Conservation (phyloP, 441 rosid genomes). For the Theobroma grandiflorum region DNA sequence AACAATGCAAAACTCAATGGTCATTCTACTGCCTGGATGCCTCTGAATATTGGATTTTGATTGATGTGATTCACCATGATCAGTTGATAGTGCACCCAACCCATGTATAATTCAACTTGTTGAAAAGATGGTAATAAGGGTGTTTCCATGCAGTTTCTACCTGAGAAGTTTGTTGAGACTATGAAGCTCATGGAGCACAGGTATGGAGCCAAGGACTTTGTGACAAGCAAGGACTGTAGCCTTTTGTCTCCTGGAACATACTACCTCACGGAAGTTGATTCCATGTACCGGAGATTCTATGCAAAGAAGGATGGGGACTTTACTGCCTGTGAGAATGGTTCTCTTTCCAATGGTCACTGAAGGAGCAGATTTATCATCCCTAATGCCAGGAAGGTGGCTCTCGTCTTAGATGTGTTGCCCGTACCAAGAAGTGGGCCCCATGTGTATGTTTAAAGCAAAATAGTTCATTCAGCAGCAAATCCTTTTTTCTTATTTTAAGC, state of each 20-base stretch:
- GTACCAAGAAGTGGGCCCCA: conserved; percentile 22
- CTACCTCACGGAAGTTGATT: conserved; percentile 91
- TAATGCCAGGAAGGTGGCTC: background rate
- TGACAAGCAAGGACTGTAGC: conserved; percentile 88
- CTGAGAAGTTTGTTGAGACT: conserved; percentile 86
- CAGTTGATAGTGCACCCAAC: background rate
- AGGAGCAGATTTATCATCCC: background rate
- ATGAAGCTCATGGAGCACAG: conserved; percentile 97
- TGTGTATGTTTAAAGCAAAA: conserved; percentile 28
- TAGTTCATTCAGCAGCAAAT: conserved; percentile 24
- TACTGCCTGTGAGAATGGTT: conserved; percentile 48
- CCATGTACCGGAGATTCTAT: conserved; percentile 90
- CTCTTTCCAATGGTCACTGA: conserved; percentile 77
- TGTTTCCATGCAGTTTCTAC: conserved; percentile 65
- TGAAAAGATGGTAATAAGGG: conserved; percentile 8
- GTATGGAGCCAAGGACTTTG: conserved; percentile 91
- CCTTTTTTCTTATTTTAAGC: conserved; percentile 22
- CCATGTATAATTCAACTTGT: background rate
- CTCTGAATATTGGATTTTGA: background rate
- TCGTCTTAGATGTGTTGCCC: conserved; percentile 22
- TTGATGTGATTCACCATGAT: background rate
- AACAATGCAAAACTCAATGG: background rate
- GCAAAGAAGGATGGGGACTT: conserved; percentile 57
- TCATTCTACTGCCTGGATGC: background rate
- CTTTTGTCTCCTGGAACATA: conserved; percentile 86